Evolutionary conservation across 345 rosid genomes (phyloP), one percentile per base, ranked within the genome.

Genomic region (Salix caprea): DNA sequence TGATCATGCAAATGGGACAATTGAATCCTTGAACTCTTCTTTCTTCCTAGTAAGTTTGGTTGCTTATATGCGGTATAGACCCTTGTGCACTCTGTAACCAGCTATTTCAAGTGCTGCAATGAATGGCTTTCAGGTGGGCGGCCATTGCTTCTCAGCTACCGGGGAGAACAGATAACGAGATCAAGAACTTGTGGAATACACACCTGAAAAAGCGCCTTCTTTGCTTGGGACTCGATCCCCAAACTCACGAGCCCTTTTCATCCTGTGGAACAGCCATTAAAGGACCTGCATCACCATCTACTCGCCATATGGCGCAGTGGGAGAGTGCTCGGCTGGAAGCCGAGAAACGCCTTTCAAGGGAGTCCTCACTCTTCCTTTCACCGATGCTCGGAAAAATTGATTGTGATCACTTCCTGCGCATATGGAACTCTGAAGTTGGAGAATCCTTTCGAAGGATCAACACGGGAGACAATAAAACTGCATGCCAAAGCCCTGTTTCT

Each of bases 231-330:
- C 84, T 96, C 37, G 96, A 96, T 75, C 99, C 98, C 4, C 89
- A 68, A 73, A 93, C 95, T 3, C 99, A 93, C 48, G 88, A 92
- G 85, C 97, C 98, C 6, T 75, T 91, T 39, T 30, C 81, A 24
- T 54, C 83, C 8, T 64, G 73, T 40, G 91, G 92, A 9, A 70
- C 88, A 67, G 73, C 69, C 39, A 80, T 65, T 34, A 86, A 82
- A 67, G 74, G 91, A 13, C 82, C 82, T 69, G 78, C 82, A 12
- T 79, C 78, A 5, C 91, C 92, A 1, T 72, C 88, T 40, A 93
- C 97, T 1, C 94, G 99, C 14, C 99, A 96, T 83, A 93, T 92
- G 98, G 88, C 99, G 26, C 99, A 96, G 19, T 96, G 99, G 99
- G 99, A 96, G 85, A 92, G 95, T 64, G 98, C 98, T 24, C 85